Percentiles rank a stretch among this genome's conserved stretches.
phyloP scores from a whole-genome alignment of 1,139 yeast species.

The Scheffersomyces cryptocercus region DNA sequence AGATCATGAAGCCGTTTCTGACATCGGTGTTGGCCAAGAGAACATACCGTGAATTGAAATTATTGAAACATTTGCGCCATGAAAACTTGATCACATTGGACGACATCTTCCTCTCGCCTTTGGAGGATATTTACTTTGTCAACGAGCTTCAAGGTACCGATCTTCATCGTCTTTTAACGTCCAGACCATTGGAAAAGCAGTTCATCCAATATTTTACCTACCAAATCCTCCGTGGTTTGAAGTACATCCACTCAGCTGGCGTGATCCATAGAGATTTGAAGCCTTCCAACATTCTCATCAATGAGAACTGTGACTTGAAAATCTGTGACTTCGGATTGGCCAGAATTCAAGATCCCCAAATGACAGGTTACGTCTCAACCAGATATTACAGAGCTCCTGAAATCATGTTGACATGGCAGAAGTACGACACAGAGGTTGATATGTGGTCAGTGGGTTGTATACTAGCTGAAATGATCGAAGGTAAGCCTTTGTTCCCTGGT shows the following conservation, averaged over 20 bases:
- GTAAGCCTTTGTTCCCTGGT: conserved; percentile 98
- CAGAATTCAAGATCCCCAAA: conserved; percentile 95
- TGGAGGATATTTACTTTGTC: conserved; percentile 95
- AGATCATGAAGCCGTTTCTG: conserved; percentile 95
- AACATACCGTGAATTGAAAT: conserved; percentile 91
- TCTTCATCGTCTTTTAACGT: conserved; percentile 83
- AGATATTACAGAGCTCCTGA: conserved; percentile 98
- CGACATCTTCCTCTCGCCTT: conserved; percentile 91
- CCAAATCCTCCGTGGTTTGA: conserved; percentile 30
- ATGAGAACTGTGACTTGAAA: conserved; percentile 31
- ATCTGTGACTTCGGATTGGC: conserved; percentile 61
- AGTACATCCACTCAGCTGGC: conserved; percentile 32
- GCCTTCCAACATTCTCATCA: conserved; percentile 28
- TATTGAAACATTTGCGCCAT: conserved; percentile 89
- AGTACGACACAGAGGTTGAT: conserved; percentile 97
- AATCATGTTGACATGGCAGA: conserved; percentile 99
- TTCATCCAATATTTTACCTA: conserved; percentile 89
- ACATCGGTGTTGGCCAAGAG: conserved; percentile 95
- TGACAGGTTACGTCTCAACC: conserved; percentile 98
- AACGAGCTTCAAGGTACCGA: conserved; percentile 98
- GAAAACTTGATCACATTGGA: conserved; percentile 92
- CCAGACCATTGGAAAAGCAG: conserved; percentile 93
- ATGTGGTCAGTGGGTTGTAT: conserved; percentile 99
- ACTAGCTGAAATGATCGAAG: conserved; percentile 97
- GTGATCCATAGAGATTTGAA: conserved; percentile 31